Evolutionary conservation across 2,329 filamentous ascomycete species (phyloP).

Genomic region (Pseudocercospora musae): DNA sequence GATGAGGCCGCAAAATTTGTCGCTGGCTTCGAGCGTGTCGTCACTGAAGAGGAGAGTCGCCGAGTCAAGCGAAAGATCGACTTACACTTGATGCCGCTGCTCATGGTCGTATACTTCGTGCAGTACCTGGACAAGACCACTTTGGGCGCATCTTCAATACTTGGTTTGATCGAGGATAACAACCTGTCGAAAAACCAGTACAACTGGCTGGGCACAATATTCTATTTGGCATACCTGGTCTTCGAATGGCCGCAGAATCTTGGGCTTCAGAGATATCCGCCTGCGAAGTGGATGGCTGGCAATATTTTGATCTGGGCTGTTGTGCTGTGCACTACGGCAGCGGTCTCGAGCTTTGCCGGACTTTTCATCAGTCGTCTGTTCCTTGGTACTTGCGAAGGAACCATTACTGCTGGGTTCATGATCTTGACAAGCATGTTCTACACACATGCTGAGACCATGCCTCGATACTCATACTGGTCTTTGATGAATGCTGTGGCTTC

Average conservation of each 20-base stretch:
- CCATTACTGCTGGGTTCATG: conserved; percentile 32
- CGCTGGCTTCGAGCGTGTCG: conserved; percentile 4
- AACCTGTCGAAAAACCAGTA: conserved; percentile 54
- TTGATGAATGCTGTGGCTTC: conserved; percentile 15
- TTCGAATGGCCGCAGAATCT: conserved; percentile 63
- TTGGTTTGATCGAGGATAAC: conserved; percentile 55
- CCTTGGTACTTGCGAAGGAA: conserved; percentile 54
- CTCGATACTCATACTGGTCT: conserved; percentile 12
- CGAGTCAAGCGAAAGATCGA: conserved; percentile 14
- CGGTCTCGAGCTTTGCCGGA: conserved; percentile 48
- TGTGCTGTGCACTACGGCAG: conserved; percentile 66
- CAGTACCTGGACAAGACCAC: conserved; percentile 47
- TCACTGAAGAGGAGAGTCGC: conserved; percentile 9
- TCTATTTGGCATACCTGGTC: conserved; percentile 61
- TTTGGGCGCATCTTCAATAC: conserved; percentile 41
- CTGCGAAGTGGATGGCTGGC: conserved; percentile 58
- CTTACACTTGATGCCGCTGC: conserved; percentile 12
- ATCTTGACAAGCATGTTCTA: conserved; percentile 50
- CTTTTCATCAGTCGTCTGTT: conserved; percentile 59
- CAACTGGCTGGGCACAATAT: conserved; percentile 60
- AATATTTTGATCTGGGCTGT: conserved; percentile 77
- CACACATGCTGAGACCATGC: conserved; percentile 53
- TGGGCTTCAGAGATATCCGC: conserved; percentile 55
- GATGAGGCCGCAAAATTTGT: conserved; percentile 9
- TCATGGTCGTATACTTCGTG: conserved; percentile 40